These are phyloP conservation scores for Tuber aestivum DNA, from an alignment of 495 filamentous ascomycete species.

Conservation along the genomic window DNA sequence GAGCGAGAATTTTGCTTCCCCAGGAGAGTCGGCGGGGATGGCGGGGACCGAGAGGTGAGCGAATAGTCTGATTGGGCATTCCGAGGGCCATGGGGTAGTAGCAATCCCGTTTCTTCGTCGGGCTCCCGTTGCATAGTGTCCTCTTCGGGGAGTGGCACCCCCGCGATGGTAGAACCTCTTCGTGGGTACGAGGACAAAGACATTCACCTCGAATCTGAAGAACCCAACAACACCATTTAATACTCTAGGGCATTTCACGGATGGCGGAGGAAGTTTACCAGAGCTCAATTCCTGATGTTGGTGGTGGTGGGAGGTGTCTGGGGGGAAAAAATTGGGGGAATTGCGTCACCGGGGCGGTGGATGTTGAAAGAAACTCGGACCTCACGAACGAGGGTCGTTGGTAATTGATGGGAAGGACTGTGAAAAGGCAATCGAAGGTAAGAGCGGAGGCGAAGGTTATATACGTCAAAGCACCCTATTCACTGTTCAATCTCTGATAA, in stretches of 20 bases:
- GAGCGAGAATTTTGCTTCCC: slow-evolving; percentile 40
- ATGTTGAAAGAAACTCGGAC: slow-evolving; percentile 1
- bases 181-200: slow-evolving; percentile 33
- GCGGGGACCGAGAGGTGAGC: slow-evolving; percentile 28
- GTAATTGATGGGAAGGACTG: neutral
- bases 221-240: slow-evolving; percentile 7
- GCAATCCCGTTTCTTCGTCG: slow-evolving; percentile 18
- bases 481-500: neutral
- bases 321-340: neutral
- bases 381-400: neutral
- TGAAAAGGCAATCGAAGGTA: neutral
- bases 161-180: slow-evolving; percentile 18
- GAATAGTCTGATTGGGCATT: slow-evolving; percentile 21
- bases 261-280: slow-evolving; percentile 6
- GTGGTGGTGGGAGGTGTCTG: neutral
- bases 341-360: neutral
- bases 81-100: slow-evolving; percentile 20
- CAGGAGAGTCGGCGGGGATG: slow-evolving; percentile 27
- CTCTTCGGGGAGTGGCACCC: slow-evolving; percentile 11
- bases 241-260: neutral
- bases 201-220: slow-evolving; percentile 15
- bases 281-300: slow-evolving; percentile 11
- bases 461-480: slow-evolving; percentile 1
- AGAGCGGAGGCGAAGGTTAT: neutral
- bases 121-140: slow-evolving; percentile 16